phyloP scores from a whole-genome alignment of 225 moss, liverwort and hornwort genomes.

The Polytrichum commune region DNA sequence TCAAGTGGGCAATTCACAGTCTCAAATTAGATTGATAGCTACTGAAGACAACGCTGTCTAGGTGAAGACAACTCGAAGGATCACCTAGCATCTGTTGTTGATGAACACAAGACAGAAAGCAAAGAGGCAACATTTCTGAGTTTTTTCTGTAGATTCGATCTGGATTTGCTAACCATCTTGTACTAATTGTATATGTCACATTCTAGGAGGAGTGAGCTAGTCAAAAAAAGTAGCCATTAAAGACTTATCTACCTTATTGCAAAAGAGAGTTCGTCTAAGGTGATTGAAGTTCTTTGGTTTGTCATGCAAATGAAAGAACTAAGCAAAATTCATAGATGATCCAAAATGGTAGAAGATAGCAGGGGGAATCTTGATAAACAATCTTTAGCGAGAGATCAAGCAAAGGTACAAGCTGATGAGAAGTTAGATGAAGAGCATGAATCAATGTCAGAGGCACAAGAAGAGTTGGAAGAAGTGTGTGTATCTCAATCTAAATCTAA shows the following conservation, averaged over 20 bases:
- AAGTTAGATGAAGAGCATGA: neutral
- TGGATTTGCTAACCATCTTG: too few species aligned
- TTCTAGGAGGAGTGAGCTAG: neutral
- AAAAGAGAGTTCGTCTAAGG: too few species aligned
- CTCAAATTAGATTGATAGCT: constrained; percentile 13
- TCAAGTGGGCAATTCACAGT: constrained; percentile 13
- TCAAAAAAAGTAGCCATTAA: too few species aligned
- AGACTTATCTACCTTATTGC: too few species aligned
- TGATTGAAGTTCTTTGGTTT: neutral
- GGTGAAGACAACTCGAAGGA: too few species aligned
- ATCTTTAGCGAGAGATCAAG: constrained; percentile 9
- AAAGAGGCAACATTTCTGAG: constrained; percentile 19
- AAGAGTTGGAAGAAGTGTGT: constrained; percentile 4
- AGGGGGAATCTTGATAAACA: constrained; percentile 1
- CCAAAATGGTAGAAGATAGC: neutral
- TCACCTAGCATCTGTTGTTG: constrained; percentile 10
- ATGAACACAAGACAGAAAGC: constrained; percentile 15
- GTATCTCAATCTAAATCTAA: too few species aligned
- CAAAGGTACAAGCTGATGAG: neutral
- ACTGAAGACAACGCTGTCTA: constrained; percentile 1
- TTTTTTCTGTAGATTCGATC: constrained; percentile 20
- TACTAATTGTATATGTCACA: too few species aligned
- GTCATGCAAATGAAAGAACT: too few species aligned
- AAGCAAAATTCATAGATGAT: too few species aligned
- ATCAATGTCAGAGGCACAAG: constrained; percentile 1